Evolutionary conservation across 2,329 filamentous ascomycete species (phyloP).

Genomic region (Penicillium sclerotiorum): DNA sequence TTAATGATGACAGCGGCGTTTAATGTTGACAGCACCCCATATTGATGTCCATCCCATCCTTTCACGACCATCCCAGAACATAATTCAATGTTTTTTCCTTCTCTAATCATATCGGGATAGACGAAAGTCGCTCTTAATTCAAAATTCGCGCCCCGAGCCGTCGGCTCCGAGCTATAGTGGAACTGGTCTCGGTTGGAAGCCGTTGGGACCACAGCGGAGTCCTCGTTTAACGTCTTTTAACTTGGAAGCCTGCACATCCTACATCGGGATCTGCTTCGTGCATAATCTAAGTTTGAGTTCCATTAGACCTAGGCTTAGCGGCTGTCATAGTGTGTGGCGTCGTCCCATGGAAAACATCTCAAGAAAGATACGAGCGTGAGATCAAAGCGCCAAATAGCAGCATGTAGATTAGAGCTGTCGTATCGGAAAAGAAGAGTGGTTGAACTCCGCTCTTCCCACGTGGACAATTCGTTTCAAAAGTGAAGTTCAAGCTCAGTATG

Average conservation of each 20-base stretch:
- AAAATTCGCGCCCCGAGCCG: conserved; percentile 5
- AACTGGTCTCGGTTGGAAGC: conserved; percentile 11
- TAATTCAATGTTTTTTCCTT: neutral
- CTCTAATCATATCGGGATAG: neutral
- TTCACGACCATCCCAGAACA: neutral
- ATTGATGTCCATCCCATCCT: neutral
- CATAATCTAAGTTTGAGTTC: neutral
- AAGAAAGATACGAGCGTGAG: neutral
- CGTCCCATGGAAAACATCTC: neutral
- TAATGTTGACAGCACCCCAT: neutral
- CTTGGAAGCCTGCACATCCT: neutral
- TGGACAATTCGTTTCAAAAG: conserved; percentile 17
- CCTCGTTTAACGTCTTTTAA: neutral
- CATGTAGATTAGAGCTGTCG: neutral
- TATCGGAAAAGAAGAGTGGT: neutral
- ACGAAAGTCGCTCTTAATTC: neutral
- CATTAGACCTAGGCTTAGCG: neutral
- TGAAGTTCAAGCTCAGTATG: neutral
- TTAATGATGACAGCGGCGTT: neutral
- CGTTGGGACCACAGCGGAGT: conserved; percentile 24
- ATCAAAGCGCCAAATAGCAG: conserved; percentile 10
- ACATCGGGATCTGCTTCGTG: neutral
- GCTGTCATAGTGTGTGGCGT: neutral
- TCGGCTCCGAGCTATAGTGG: conserved; percentile 17
- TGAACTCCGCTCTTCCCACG: conserved; percentile 7